phyloP scores from a whole-genome alignment of 1,139 yeast genomes.

The Protomyces lactucae-debilis region DNA sequence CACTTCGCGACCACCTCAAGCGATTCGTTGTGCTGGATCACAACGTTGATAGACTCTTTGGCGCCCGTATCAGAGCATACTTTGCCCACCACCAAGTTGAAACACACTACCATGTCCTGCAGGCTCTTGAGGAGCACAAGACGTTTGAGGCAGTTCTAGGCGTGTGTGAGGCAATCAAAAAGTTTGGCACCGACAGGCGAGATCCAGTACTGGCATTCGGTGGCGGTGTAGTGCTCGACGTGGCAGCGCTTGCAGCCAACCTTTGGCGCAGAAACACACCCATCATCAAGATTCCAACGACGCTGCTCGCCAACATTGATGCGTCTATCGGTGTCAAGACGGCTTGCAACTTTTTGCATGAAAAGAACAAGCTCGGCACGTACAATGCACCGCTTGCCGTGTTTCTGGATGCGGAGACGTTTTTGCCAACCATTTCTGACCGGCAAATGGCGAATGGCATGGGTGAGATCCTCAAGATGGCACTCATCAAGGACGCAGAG shows the following conservation, averaged over 20 bases:
- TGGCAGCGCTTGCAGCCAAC: conserved; percentile 24
- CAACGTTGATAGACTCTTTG: conserved; percentile 15
- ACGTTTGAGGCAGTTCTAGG: conserved; percentile 14
- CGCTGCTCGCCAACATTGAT: conserved; percentile 22
- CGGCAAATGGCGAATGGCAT: conserved; percentile 26
- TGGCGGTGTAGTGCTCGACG: conserved; percentile 24
- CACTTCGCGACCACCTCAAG: conserved; percentile 11
- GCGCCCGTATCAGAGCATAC: conserved; percentile 18
- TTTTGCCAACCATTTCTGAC: conserved; percentile 11
- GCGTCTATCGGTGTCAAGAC: conserved; percentile 27
- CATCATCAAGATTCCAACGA: conserved; percentile 24
- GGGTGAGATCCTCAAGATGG: conserved; percentile 28
- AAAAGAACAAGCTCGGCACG: conserved; percentile 26
- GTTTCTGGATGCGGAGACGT: conserved; percentile 18
- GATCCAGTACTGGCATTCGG: conserved; percentile 26
- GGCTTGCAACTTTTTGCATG: conserved; percentile 22
- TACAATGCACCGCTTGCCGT: conserved; percentile 26
- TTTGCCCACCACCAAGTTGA: conserved; percentile 20
- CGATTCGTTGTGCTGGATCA: conserved; percentile 21
- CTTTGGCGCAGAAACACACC: conserved; percentile 26
- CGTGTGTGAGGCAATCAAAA: conserved; percentile 17
- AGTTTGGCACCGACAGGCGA: conserved; percentile 19
- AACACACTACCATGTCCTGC: conserved; percentile 12
- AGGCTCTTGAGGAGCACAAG: conserved; percentile 19
- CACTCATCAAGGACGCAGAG: conserved; percentile 16